Conservation (phyloP, 306 rosid genomes). For the Quercus rubra region DNA sequence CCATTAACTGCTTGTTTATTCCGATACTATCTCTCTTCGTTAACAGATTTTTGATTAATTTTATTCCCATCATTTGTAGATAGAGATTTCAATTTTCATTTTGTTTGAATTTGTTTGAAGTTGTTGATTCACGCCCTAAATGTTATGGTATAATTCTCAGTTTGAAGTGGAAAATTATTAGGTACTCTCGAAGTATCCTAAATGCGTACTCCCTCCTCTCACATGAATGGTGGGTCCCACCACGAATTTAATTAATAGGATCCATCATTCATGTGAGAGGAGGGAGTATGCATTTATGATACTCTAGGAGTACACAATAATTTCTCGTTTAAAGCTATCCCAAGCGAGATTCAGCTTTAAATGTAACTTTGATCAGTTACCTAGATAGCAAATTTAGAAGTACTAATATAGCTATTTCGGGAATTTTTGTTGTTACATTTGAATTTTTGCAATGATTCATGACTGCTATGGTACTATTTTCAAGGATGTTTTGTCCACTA, state of each 20-base stretch:
- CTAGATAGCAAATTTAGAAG: neutral
- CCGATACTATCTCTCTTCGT: slow-evolving; percentile 45
- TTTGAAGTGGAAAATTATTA: too few relatives aligned
- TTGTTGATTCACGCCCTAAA: neutral
- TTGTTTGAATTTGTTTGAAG: neutral
- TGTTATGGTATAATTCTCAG: too few relatives aligned
- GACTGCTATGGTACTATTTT: neutral
- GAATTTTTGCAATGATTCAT: neutral
- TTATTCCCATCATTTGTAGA: neutral
- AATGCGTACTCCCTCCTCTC: too few relatives aligned
- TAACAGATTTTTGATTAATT: neutral
- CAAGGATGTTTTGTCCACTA: neutral
- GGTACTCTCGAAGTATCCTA: too few relatives aligned
- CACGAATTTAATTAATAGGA: too few relatives aligned
- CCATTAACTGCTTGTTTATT: neutral
- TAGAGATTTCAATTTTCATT: neutral
- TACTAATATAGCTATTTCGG: neutral
- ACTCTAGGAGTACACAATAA: too few relatives aligned
- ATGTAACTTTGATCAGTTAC: neutral
- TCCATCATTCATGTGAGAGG: too few relatives aligned
- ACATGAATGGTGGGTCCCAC: too few relatives aligned
- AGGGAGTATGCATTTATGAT: too few relatives aligned
- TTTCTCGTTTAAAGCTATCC: too few relatives aligned
- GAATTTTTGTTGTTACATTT: neutral
- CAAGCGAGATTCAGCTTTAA: neutral